Evolutionary conservation across 768 basidiomycete species (phyloP), one percentile per base, ranked within the genome.

Genomic region (Termitomyces sp.): DNA sequence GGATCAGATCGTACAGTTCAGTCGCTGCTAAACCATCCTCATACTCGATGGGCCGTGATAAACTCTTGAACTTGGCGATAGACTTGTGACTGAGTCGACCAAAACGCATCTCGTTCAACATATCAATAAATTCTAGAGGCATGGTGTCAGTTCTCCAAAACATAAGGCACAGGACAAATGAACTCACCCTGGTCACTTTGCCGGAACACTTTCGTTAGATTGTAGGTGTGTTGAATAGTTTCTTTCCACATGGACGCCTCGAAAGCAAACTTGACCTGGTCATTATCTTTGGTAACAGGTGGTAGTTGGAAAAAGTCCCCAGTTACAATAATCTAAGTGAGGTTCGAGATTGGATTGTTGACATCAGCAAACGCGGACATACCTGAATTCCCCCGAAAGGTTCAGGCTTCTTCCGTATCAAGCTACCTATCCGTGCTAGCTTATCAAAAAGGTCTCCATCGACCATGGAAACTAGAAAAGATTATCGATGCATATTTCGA

Each of bases 221-320:
- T 98, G 66, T 93, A 94, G 0, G 88, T 94, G 57, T 86, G 78
- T 56, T 86, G 74, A 60, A 99, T 82, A 3, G 86, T 75, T 59
- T 86, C 70, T 33, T 70, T 72, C 97, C 97, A 98, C 51, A 72
- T 68, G 16, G 80, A 71, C 0, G 94, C 94, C 64, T 99, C 94
- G 64, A 99, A 99, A 1, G 92, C 93, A 63, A 98, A 98, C 64
- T 86, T 92, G 40, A 90, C 82, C 50, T 70, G 59, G 0, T 66
- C 66, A n/a, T 65, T 64, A 23, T 79, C 76, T 67, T 86, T 94
- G 7, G 76, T 76, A 0, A 98, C 94, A 2, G 97, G 97, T 0
- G 97, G 97, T 5, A 99, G 81, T 68, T 99, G 96, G 74, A 98
- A 98, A 74, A 98, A 98, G 66, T 99, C 97, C 7, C 97, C 97